These are phyloP conservation scores for Cicer yamashitae DNA, from an alignment of 306 rosid genomes.

Conservation along the genomic window DNA sequence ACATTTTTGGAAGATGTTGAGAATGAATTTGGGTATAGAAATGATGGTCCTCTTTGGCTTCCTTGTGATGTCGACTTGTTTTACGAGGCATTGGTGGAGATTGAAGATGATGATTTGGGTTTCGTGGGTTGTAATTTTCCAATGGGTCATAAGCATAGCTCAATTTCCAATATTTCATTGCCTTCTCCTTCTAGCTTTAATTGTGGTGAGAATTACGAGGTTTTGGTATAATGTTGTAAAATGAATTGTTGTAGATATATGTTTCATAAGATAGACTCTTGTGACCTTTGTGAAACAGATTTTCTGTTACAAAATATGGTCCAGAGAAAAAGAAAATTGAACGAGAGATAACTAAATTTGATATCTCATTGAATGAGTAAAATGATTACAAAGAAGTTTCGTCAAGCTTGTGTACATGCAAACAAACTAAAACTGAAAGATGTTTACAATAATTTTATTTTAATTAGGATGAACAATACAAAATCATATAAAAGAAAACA, in stretches of 20 bases:
- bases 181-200: slow-evolving; percentile 19
- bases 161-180: neutral
- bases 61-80: slow-evolving; percentile 72
- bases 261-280: no score
- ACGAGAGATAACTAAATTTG: no score
- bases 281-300: no score
- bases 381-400: no score
- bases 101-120: neutral
- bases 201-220: neutral
- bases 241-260: neutral
- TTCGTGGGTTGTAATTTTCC: slow-evolving; percentile 23
- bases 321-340: no score
- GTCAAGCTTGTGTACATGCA: no score
- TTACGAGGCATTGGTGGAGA: slow-evolving; percentile 49
- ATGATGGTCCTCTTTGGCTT: slow-evolving; percentile 73
- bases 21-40: slow-evolving; percentile 60
- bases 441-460: no score
- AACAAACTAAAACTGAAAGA: no score
- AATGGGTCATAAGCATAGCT: neutral
- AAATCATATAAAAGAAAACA: no score
- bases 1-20: slow-evolving; percentile 69
- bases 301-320: no score
- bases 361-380: no score
- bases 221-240: slow-evolving; percentile 4
- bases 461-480: no score